Base-by-base conservation (phyloP, 73 alveolate species). In the Blepharisma japonicum region DNA sequence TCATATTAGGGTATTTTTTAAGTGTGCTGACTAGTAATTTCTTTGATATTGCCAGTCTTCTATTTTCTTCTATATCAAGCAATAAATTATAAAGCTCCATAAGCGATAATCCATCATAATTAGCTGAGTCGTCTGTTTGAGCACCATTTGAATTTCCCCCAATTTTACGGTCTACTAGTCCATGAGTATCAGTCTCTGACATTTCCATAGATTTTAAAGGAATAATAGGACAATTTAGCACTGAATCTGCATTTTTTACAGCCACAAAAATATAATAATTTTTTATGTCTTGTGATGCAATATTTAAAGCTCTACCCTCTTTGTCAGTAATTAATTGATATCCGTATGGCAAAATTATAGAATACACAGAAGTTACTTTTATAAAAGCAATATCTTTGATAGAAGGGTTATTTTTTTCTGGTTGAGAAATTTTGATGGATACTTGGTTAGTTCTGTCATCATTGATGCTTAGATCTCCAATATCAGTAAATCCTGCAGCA, bases 401-500 rank as follows among this genome's bases (percentile, higher is more conserved):
- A 8, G 74, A 25, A 20, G 39, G 38, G 18, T 5, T 39, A 14
- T 61, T 61, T 25, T 25, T 11, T 0, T n/a, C 14, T 2, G 47
- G 18, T 9, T 20, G n/a, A 14, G 18, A 8, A 9, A 61, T 14
- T 61, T 61, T 61, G 14, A 25, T 9, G 47, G 14, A 25, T 0
- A 61, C 18, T 14, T n/a, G 46, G 5, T 61, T 25, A 61, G 46
- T 9, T 2, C 74, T n/a, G 46, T 14, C 74, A 14, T 14, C 18
- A 25, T 20, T 25, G 18, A 61, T 8, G 5, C 74, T 61, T 61
- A 61, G 47, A 14, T 61, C 74, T 61, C 74, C 74, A 18, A 61
- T 61, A 2, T 14, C 11, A 9, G 14, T 39, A 61, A 2, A 39
- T 8, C 23, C 74, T 4, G 14, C 18, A 61, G 74, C 74, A 14